Percentiles rank a stretch among this genome's conserved stretches.
Evolutionary conservation across 345 rosid genomes (phyloP).

Genomic region (Cardamine resedifolia): DNA sequence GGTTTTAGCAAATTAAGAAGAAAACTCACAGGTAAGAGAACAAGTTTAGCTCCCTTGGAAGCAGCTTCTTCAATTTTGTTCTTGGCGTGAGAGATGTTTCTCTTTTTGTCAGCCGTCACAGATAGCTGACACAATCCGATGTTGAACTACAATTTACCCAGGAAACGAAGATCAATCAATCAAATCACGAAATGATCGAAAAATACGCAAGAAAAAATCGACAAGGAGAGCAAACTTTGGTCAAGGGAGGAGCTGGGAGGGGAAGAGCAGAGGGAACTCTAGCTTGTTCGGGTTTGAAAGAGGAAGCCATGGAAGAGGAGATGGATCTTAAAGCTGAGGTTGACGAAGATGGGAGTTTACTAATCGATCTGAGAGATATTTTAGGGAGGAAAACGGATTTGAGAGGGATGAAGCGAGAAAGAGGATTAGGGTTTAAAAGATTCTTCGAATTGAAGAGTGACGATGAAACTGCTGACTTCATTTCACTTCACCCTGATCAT

Average conservation of each 20-base stretch:
- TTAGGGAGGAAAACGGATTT: slow-evolving; percentile 21
- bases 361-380: slow-evolving; percentile 11
- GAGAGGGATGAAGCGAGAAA: slow-evolving; percentile 25
- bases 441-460: slow-evolving; percentile 43
- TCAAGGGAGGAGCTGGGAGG: slow-evolving; percentile 64
- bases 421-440: slow-evolving; percentile 33
- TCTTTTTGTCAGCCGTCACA: slow-evolving; percentile 70
- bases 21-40: slow-evolving; percentile 72
- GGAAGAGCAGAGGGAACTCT: slow-evolving; percentile 79
- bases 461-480: slow-evolving; percentile 53
- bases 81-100: slow-evolving; percentile 74
- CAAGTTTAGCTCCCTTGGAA: slow-evolving; percentile 70
- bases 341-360: slow-evolving; percentile 20
- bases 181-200: not conserved
- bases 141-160: slow-evolving; percentile 52
- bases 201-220: not conserved
- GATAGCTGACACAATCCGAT: slow-evolving; percentile 81
- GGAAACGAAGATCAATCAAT: slow-evolving; percentile 19
- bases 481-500: slow-evolving; percentile 28
- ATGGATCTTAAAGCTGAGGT: slow-evolving; percentile 27
- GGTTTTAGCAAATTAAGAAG: not conserved
- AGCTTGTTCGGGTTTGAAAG: slow-evolving; percentile 79
- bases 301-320: slow-evolving; percentile 52
- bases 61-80: slow-evolving; percentile 72
- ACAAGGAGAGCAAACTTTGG: slow-evolving; percentile 47